phyloP scores from a whole-genome alignment of 2,329 filamentous ascomycete genomes.

The Bisporella sp. region DNA sequence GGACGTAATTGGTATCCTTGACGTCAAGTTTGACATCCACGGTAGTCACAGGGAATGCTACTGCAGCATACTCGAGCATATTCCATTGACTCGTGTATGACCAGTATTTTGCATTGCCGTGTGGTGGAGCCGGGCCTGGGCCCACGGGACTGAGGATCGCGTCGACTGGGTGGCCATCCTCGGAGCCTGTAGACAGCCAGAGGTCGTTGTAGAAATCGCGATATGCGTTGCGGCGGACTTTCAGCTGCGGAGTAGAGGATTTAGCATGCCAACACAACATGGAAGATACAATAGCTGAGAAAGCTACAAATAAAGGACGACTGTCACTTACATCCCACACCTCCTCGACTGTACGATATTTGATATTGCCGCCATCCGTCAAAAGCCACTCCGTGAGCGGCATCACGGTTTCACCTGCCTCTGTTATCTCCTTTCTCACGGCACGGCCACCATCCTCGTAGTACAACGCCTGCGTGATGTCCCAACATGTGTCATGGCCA shows the following conservation, averaged over 20 bases:
- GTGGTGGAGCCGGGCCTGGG: slow-evolving; percentile 1
- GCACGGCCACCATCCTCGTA: slow-evolving; percentile 16
- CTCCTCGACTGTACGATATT: neutral
- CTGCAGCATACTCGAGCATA: slow-evolving; percentile 4
- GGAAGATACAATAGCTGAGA: too few relatives aligned
- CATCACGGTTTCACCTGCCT: slow-evolving; percentile 9
- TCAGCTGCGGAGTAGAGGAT: neutral
- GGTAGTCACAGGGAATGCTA: neutral
- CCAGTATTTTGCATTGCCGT: slow-evolving; percentile 9
- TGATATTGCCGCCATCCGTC: neutral
- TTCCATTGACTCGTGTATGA: slow-evolving; percentile 9
- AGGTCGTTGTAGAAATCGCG: slow-evolving; percentile 11
- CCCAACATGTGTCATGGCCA: slow-evolving; percentile 15
- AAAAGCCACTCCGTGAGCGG: slow-evolving; percentile 17
- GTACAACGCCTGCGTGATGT: slow-evolving; percentile 14
- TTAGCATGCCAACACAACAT: too few relatives aligned
- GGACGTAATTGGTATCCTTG: slow-evolving; percentile 13
- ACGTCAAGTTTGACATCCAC: neutral
- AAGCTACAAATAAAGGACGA: too few relatives aligned
- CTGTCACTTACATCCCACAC: too few relatives aligned
- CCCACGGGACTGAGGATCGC: slow-evolving; percentile 5
- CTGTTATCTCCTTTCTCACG: slow-evolving; percentile 7
- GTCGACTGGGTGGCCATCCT: slow-evolving; percentile 1
- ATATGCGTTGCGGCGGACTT: slow-evolving; percentile 26
- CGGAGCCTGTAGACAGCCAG: slow-evolving; percentile 8